Evolutionary conservation across 2,329 filamentous ascomycete genomes (phyloP), one percentile per base, ranked within the genome.

Genomic region (Aspergillus alliaceus): DNA sequence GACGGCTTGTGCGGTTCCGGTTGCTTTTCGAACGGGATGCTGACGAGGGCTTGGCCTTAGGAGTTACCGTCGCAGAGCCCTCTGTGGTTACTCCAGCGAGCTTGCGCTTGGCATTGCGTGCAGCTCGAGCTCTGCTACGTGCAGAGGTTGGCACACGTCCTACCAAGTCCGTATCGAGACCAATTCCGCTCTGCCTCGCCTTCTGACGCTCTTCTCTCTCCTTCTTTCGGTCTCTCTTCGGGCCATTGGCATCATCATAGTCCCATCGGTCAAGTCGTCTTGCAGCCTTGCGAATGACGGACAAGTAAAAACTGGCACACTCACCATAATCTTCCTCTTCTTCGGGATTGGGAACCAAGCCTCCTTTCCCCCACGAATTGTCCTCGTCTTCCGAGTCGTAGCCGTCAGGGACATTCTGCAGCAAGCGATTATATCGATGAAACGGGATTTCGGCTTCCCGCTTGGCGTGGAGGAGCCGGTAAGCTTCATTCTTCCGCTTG

Each of bases 291-390:
- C 73, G 72, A 39, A 79, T 63, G 18, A 78, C 71, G 9, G 75
- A 79, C 22, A 77, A 64, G 66, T 73, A 79, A 54, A 72, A 74
- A 48, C 72, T 75, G n/a, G 76, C 77, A 52, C 77, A 75, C 60
- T 80, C 79, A 49, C 79, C 79, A 60, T 69, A 79, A 58, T 81
- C 79, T 57, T 81, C 79, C 49, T 77, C 69, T 54, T 78, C 76
- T 3, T 67, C 66, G 3, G 73, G 74, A 39, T 76, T 75, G 1
- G 75, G 75, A 29, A 75, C 65, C 9, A 79, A 55, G 4, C 77
- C 77, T 18, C 76, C 77, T 35, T 76, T 74, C 6, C 76, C 77
- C 70, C 73, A 77, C 2, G 73, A 74, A 12, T 68, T 66, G 46
- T 68, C 68, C 39, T 80, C 78, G 49, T 79, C 77, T 18, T 80